Base-by-base conservation (phyloP, 2,329 filamentous ascomycete genomes). In the Arthrobotrys musiformis region DNA sequence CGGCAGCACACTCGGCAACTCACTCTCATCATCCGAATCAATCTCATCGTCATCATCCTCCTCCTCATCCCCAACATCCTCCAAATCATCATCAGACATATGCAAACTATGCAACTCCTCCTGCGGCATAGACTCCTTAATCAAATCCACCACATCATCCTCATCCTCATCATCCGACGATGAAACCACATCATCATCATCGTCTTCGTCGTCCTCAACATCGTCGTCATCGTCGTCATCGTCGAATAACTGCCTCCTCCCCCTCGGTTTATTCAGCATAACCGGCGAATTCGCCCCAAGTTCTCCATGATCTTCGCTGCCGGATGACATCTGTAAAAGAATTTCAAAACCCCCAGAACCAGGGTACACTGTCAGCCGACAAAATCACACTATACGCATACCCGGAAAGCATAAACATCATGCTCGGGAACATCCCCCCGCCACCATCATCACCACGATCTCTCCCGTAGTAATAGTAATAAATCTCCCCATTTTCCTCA, bases 221-320 rank as follows among this genome's bases (percentile, higher is more conserved):
- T 40, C 63, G 19, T 68, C 63, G n/a, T 56, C 63, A 6, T 58
- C 37, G 17, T 64, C 61, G 44, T 64, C 61, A 9, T 70, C 67
- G 15, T 62, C 67, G 15, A 62, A 44, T 30, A 70, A 62, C 37
- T 52, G 63, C 26, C 73, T 61, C 17, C 66, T 62, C 24, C 66
- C 66, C 8, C 68, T 48, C 13, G 66, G 67, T 35, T 62, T 66
- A 35, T 52, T 70, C 22, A 77, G 33, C 17, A 70, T 15, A 28
- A 77, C 66, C 15, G 73, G 73, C n/a, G 73, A 77, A 28, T 54
- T 70, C 19, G 73, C 69, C 33, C 54, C 50, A 30, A 40, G 44
- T 54, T 76, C 72, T n/a, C 54, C 73, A 28, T 77, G 73, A 35
- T 70, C 73, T 70, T 77, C 73, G 66, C 60, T 77, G 35, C 66